Evolutionary conservation across 2,329 filamentous ascomycete species (phyloP), one percentile per base, ranked within the genome.

Genomic region (Cadophora sp.): DNA sequence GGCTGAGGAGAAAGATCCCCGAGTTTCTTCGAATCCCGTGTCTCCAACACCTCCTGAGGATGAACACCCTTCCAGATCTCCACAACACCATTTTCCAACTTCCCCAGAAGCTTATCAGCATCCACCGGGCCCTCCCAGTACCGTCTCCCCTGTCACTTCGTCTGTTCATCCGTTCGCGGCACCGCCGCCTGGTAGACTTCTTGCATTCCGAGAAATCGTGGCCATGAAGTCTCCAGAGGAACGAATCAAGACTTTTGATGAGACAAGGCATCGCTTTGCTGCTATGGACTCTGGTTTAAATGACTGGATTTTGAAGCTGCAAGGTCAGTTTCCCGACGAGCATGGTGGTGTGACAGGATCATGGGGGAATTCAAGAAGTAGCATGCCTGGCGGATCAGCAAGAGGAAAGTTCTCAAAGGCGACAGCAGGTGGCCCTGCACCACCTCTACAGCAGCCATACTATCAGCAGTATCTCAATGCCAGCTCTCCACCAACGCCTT

Each of bases 241-340:
- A 72, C 89, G 94, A 24, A 92, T 96, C 68, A 83, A 85, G 53
- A 90, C 89, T 16, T 97, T 92, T 77, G 87, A 92, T 68, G 87
- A 91, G 67, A 91, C 92, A 0, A 87, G 93, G 55, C 81, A 87
- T 19, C 86, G 91, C 56, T 93, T 94, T 78, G 89, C 91, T 0
- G 79, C 81, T 14, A 88, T 91, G 77, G 89, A 97, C 68, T 91
- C 91, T 5, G 93, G 94, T 1, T 81, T 98, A n/a, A 83, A 80
- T 65, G 79, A 82, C 40, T 90, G 88, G 88, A 79, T 90, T 26
- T 65, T 73, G 1, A 74, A 79, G n/a, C 76, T 87, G 71, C 80
- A 82, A 65, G 73, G 76, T 6, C 79, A 83, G 69, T 78, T 84
- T 64, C 81, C 84, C 0, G 86, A 88, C 69, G 86, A 88, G 69